phyloP scores from a whole-genome alignment of 208 protist species.

The Leishmania martiniquensis region DNA sequence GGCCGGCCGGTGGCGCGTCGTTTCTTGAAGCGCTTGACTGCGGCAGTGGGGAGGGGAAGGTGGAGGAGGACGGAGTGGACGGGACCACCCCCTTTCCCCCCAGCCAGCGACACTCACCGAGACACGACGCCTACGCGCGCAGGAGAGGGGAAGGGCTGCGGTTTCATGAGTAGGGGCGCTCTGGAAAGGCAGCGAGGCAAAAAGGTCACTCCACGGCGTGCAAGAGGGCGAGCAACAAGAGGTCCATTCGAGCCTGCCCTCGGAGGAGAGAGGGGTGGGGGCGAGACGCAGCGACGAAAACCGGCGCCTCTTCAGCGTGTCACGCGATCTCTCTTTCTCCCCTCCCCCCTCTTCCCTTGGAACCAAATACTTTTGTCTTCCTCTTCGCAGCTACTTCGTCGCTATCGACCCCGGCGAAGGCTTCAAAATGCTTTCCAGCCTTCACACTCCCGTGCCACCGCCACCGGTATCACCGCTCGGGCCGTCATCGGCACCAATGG shows the following conservation, averaged over 20 bases:
- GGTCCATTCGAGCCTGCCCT: background rate
- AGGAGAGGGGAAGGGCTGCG: too few species aligned
- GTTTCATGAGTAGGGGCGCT: background rate
- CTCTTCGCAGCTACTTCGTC: background rate
- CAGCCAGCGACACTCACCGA: background rate
- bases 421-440: background rate
- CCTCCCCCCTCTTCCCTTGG: background rate
- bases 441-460: background rate
- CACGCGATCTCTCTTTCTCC: background rate
- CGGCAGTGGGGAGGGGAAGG: background rate
- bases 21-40: background rate
- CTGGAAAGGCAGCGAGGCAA: background rate
- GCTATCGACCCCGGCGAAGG: background rate
- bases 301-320: background rate
- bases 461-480: background rate
- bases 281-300: background rate
- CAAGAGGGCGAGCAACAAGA: background rate
- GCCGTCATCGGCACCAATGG: background rate
- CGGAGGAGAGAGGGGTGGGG: background rate
- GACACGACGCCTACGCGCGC: background rate
- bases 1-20: too few species aligned
- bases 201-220: background rate
- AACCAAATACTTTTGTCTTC: constrained; percentile 5
- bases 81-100: background rate
- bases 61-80: background rate